Evolutionary conservation across 2,329 filamentous ascomycete genomes (phyloP), one percentile per base, ranked within the genome.

Genomic region (Alternaria alternata): DNA sequence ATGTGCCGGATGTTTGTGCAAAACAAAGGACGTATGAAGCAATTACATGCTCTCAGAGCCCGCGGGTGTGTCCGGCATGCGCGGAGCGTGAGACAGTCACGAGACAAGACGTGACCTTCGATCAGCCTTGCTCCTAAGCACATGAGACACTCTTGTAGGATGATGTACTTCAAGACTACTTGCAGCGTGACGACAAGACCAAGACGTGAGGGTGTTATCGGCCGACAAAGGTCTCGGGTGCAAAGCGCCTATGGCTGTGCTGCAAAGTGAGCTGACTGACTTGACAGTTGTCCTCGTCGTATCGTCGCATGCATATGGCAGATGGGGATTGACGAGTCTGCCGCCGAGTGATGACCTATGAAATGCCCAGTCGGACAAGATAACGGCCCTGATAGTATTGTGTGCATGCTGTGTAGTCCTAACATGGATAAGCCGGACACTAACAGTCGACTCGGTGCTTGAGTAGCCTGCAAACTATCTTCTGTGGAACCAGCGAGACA

Each of bases 331-430:
- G n/a, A 57, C 30, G 46, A 42, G 46, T 60, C 46, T 56, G 46
- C 39, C 30, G 54, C 34, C 34, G 30, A 48, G 43, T 34, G 38
- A 26, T 48, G 30, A 52, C 26, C 41, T 46, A 43, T 46, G 28
- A 34, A 32, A 51, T 62, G 63, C 63, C 63, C 46, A 69, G 61
- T 52, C 52, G 62, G 58, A 57, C 54, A 51, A 62, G 30, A 39
- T 43, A 44, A 51, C 38, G 42, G 30, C 24, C 43, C 36, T 49
- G 34, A 20, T 49, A 26, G 36, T 41, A 48, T 48, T 42, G 22
- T 46, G 34, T 54, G 54, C 54, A 59, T 51, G 51, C 52, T 20
- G 58, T 59, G 38, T 43, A 54, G 32, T 47, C 47, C 47, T 43
- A 54, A 56, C 49, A 54, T 26, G 53, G 64, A 44, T 63, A 59